phyloP scores from a whole-genome alignment of 768 basidiomycete genomes.

The Scleroderma citrinum region DNA sequence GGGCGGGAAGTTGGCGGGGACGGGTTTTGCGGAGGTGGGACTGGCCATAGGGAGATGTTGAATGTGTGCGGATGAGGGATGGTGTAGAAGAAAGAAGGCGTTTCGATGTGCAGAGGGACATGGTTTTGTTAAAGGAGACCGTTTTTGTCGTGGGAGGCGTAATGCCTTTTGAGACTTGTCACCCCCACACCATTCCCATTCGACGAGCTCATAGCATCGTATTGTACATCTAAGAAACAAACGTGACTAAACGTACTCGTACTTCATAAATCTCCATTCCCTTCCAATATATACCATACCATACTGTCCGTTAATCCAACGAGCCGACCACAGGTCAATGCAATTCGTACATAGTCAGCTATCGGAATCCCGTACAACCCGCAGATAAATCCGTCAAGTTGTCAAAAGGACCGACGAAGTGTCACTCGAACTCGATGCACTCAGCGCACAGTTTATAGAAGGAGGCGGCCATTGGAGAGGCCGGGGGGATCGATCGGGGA shows the following conservation, averaged over 20 bases:
- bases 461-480: constrained; percentile 8
- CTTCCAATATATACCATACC: too few relatives aligned
- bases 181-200: too few relatives aligned
- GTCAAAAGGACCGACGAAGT: constrained; percentile 46
- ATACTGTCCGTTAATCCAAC: constrained; percentile 33
- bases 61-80: constrained; percentile 41
- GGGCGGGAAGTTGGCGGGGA: constrained; percentile 64
- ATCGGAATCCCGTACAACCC: constrained; percentile 51
- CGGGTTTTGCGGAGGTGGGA: constrained; percentile 79
- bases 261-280: too few relatives aligned
- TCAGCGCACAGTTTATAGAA: constrained; percentile 10
- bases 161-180: too few relatives aligned
- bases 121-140: too few relatives aligned
- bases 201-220: too few relatives aligned
- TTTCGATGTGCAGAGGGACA: constrained; percentile 11
- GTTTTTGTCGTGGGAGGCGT: too few relatives aligned
- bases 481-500: constrained; percentile 43
- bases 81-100: constrained; percentile 10
- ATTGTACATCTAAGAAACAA: too few relatives aligned
- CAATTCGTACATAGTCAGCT: constrained; percentile 69
- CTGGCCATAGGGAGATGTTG: constrained; percentile 76
- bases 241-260: too few relatives aligned
- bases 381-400: constrained; percentile 46
- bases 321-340: too few relatives aligned
- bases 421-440: constrained; percentile 7